phyloP scores from a whole-genome alignment of 495 filamentous ascomycete species.

The Aeminium ludgeri region DNA sequence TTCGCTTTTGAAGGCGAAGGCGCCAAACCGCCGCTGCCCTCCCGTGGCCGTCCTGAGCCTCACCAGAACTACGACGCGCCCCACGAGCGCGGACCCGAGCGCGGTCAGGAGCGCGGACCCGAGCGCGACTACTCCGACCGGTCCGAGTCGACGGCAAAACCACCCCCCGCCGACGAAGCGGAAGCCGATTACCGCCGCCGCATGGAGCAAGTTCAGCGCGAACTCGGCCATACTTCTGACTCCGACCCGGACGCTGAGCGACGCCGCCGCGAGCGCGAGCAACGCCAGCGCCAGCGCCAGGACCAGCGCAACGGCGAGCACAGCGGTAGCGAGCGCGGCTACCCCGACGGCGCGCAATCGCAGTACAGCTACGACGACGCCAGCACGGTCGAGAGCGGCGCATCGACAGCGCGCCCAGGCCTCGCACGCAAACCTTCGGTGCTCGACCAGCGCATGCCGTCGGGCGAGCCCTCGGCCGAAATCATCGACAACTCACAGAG shows the following conservation, averaged over 20 bases:
- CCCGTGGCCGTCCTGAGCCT: slow-evolving; percentile 7
- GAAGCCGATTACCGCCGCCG: slow-evolving; percentile 28
- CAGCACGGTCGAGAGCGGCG: not conserved
- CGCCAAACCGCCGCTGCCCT: slow-evolving; percentile 1
- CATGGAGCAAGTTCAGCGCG: slow-evolving; percentile 21
- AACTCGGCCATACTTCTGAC: slow-evolving; percentile 8
- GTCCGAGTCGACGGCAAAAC: not conserved
- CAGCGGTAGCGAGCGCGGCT: not conserved
- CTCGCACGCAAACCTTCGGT: slow-evolving; percentile 11
- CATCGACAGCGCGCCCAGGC: not conserved
- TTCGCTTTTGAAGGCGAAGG: slow-evolving; percentile 15
- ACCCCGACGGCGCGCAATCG: not conserved
- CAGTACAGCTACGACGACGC: slow-evolving; percentile 1
- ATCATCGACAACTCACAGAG: slow-evolving; percentile 16
- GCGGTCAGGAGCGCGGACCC: slow-evolving; percentile 1
- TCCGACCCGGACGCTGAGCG: slow-evolving; percentile 16
- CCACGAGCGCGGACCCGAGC: slow-evolving; percentile 14
- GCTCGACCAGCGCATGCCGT: slow-evolving; percentile 14
- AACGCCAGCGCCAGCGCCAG: slow-evolving; percentile 12
- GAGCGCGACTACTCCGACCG: slow-evolving; percentile 5
- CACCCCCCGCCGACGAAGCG: slow-evolving; percentile 17
- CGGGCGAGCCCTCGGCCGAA: slow-evolving; percentile 5
- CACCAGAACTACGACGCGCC: slow-evolving; percentile 14
- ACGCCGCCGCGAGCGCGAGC: slow-evolving; percentile 14
- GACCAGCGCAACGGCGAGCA: not conserved